Percentiles rank a stretch among this genome's conserved stretches.
These are phyloP conservation scores for Sporisorium exsertum DNA, from an alignment of 1,284 basidiomycete species.

Conservation along the genomic window DNA sequence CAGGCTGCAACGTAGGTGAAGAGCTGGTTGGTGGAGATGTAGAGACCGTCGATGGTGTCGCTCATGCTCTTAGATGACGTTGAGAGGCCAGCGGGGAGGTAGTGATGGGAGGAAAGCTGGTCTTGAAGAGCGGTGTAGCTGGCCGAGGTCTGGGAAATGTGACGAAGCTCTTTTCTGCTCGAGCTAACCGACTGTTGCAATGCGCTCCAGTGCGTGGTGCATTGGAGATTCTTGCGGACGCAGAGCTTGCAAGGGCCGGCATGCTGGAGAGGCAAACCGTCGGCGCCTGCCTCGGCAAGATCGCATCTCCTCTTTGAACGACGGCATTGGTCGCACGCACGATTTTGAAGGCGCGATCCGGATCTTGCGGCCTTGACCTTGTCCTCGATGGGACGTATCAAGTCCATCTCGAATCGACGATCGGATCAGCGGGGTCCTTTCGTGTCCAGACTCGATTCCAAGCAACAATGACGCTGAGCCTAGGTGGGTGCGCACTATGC, in stretches of 20 bases:
- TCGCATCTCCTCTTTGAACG: slow-evolving; percentile 48
- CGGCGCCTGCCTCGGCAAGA: slow-evolving; percentile 39
- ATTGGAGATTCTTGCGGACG: slow-evolving; percentile 46
- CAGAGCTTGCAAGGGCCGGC: slow-evolving; percentile 44
- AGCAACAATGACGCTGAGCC: background rate
- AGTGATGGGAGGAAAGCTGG: slow-evolving; percentile 39
- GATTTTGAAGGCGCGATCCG: slow-evolving; percentile 49
- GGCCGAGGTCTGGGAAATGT: slow-evolving; percentile 40
- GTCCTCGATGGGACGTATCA: slow-evolving; percentile 32
- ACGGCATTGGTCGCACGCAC: slow-evolving; percentile 49
- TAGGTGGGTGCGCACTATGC: background rate
- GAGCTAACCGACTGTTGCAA: slow-evolving; percentile 48
- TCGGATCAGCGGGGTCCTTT: background rate
- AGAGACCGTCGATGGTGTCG: slow-evolving; percentile 39
- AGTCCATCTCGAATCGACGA: slow-evolving; percentile 22
- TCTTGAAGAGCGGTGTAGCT: slow-evolving; percentile 45
- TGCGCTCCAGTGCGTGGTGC: slow-evolving; percentile 46
- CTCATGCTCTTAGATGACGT: slow-evolving; percentile 29
- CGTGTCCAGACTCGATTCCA: background rate
- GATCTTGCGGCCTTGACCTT: slow-evolving; percentile 40
- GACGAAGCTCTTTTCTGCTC: slow-evolving; percentile 45
- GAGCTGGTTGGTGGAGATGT: slow-evolving; percentile 45
- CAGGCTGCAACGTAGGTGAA: slow-evolving; percentile 40
- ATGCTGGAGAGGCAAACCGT: slow-evolving; percentile 40
- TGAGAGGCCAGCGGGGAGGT: slow-evolving; percentile 30